Percentiles rank a stretch among this genome's conserved stretches.
These are phyloP conservation scores for Colletotrichum sp. DNA, from an alignment of 2,329 filamentous ascomycete species.

Conservation along the genomic window DNA sequence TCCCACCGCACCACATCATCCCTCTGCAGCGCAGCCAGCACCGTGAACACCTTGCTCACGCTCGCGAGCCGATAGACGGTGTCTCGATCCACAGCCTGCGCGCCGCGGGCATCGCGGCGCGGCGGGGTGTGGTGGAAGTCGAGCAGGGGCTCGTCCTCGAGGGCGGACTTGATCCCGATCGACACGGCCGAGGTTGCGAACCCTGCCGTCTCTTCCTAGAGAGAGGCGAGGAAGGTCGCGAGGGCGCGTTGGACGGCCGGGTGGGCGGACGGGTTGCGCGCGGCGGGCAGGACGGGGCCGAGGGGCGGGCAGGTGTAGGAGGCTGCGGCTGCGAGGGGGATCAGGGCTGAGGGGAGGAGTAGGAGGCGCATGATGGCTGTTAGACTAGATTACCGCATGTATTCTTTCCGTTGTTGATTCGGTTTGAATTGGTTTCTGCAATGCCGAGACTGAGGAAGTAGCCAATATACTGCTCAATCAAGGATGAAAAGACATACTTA, in stretches of 20 bases:
- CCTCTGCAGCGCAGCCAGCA: conserved; percentile 17
- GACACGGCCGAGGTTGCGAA: conserved; percentile 29
- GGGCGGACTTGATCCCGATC: conserved; percentile 27
- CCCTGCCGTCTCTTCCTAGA: conserved; percentile 7
- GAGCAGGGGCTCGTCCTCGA: conserved; percentile 27
- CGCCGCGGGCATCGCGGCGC: conserved; percentile 22
- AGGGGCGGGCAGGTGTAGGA: conserved; percentile 14
- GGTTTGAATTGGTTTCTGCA: not conserved
- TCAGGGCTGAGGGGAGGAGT: not conserved
- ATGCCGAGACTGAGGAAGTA: not conserved
- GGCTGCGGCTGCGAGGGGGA: not conserved
- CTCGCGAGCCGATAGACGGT: conserved; percentile 46
- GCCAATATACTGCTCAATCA: not conserved
- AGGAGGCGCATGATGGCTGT: not conserved
- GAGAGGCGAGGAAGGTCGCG: not conserved
- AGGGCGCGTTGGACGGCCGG: conserved; percentile 14
- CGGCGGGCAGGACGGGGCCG: conserved; percentile 14
- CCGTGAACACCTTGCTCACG: conserved; percentile 40
- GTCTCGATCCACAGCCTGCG: conserved; percentile 30
- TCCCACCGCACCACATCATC: conserved; percentile 29
- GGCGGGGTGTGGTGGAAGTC: conserved; percentile 28
- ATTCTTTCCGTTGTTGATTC: not conserved
- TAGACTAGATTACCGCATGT: not conserved
- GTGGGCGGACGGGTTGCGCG: conserved; percentile 7
- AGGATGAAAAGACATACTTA: not conserved